A percentile compares a stretch with the other conserved stretches of the same genome.
These are phyloP conservation scores for Stenocarpella maydis DNA, from an alignment of 2,329 filamentous ascomycete genomes.

Conservation along the genomic window DNA sequence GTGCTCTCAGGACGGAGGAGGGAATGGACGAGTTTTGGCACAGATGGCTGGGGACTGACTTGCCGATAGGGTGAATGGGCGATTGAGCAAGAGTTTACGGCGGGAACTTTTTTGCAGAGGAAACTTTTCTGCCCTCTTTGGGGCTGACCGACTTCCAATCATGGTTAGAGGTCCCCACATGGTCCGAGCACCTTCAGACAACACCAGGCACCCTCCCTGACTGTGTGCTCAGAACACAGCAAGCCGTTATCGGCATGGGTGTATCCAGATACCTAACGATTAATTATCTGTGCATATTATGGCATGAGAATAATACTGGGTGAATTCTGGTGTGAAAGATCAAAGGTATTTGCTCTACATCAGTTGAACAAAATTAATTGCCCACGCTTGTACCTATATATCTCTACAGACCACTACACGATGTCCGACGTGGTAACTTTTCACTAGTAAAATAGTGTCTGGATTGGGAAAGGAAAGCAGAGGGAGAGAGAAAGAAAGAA, in stretches of 20 bases:
- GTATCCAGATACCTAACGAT: neutral
- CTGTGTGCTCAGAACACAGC: neutral
- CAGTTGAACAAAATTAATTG: neutral
- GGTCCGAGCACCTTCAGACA: neutral
- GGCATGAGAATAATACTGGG: neutral
- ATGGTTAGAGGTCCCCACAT: neutral
- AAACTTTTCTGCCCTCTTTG: constrained; percentile 37
- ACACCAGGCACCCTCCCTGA: neutral
- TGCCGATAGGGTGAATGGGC: constrained; percentile 12
- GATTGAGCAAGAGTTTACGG: constrained; percentile 10
- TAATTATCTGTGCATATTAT: neutral
- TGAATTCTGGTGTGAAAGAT: neutral
- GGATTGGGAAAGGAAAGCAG: neutral
- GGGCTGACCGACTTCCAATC: constrained; percentile 27
- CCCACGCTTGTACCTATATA: neutral
- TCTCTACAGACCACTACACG: neutral
- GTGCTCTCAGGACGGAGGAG: neutral
- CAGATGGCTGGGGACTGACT: neutral
- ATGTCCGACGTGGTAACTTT: neutral
- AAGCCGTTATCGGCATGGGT: neutral
- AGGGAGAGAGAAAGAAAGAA: neutral
- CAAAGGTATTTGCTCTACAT: neutral
- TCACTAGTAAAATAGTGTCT: neutral
- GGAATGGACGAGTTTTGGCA: neutral
- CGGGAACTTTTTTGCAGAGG: constrained; percentile 33